These are phyloP conservation scores for Lodderomyces elongisporus DNA, from an alignment of 1,139 yeast species.

Conservation along the genomic window DNA sequence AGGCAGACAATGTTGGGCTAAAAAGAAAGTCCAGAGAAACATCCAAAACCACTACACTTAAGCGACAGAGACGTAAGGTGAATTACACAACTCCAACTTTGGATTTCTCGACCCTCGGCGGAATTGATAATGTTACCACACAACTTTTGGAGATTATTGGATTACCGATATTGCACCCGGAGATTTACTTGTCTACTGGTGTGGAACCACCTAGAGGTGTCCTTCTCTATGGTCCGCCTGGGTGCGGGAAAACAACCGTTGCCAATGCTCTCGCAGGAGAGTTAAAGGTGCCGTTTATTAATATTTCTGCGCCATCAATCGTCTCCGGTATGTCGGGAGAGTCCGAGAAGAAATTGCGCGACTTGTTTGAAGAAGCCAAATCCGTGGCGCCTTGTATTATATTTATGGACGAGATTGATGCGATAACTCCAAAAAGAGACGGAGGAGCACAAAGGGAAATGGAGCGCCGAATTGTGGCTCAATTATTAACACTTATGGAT, in stretches of 20 bases:
- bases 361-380: slow-evolving; percentile 90
- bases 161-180: slow-evolving; percentile 90
- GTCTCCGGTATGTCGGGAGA: slow-evolving; percentile 99
- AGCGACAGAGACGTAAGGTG: slow-evolving; percentile 41
- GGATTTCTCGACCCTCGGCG: slow-evolving; percentile 75
- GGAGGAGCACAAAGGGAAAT: slow-evolving; percentile 94
- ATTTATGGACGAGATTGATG: slow-evolving; percentile 94
- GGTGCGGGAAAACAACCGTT: slow-evolving; percentile 95
- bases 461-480: slow-evolving; percentile 97
- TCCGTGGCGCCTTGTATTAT: slow-evolving; percentile 84
- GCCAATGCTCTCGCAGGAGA: slow-evolving; percentile 97
- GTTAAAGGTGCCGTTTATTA: slow-evolving; percentile 85
- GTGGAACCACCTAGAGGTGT: slow-evolving; percentile 98
- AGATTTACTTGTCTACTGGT: slow-evolving; percentile 80
- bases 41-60: slow-evolving; percentile 16
- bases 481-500: slow-evolving; percentile 77
- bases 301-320: slow-evolving; percentile 90
- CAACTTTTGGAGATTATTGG: slow-evolving; percentile 89
- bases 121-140: slow-evolving; percentile 76
- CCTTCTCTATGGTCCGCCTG: slow-evolving; percentile 94
- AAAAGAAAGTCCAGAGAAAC: slow-evolving; percentile 31
- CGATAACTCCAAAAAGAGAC: slow-evolving; percentile 96
- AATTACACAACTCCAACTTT: slow-evolving; percentile 70
- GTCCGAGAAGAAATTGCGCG: slow-evolving; percentile 89
- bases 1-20: slow-evolving; percentile 16